A percentile compares a stretch with the other conserved stretches of the same genome.
These are phyloP conservation scores for Hura crepitans DNA, from an alignment of 441 rosid genomes.

Conservation along the genomic window DNA sequence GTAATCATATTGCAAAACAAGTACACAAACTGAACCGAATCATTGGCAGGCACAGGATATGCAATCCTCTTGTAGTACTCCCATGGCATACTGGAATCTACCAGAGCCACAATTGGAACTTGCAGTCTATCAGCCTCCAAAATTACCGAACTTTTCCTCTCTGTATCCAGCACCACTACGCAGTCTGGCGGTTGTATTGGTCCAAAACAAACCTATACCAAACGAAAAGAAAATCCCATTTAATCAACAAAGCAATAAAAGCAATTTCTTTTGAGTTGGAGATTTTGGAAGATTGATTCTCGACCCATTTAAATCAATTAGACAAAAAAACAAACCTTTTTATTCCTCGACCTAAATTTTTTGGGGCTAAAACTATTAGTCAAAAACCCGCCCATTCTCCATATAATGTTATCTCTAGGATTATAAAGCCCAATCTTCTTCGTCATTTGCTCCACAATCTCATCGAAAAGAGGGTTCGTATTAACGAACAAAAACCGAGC, in stretches of 20 bases:
- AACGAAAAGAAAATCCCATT: not conserved
- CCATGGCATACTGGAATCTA: conserved; percentile 81
- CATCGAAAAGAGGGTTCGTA: conserved; percentile 87
- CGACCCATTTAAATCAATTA: not conserved
- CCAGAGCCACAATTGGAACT: conserved; percentile 85
- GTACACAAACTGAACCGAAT: conserved; percentile 89
- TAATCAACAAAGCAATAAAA: not conserved
- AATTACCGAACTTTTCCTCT: conserved; percentile 77
- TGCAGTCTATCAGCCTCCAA: conserved; percentile 72
- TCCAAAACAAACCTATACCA: conserved; percentile 64
- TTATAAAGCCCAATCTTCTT: conserved; percentile 61
- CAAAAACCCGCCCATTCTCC: conserved; percentile 80
- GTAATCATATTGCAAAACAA: conserved; percentile 93
- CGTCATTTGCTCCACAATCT: conserved; percentile 77
- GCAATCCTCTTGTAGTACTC: conserved; percentile 68
- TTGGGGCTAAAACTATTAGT: conserved; percentile 90
- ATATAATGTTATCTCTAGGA: conserved; percentile 55
- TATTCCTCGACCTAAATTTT: conserved; percentile 82
- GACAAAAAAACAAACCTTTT: conserved; percentile 45
- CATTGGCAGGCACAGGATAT: conserved; percentile 90
- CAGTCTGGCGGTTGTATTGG: conserved; percentile 88
- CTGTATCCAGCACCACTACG: conserved; percentile 82
- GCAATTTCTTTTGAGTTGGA: not conserved
- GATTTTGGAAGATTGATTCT: not conserved
- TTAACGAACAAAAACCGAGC: conserved; percentile 80